Evolutionary conservation across 1,284 basidiomycete genomes (phyloP), one percentile per base, ranked within the genome.

Genomic region (Sanghuangporus weigelae): DNA sequence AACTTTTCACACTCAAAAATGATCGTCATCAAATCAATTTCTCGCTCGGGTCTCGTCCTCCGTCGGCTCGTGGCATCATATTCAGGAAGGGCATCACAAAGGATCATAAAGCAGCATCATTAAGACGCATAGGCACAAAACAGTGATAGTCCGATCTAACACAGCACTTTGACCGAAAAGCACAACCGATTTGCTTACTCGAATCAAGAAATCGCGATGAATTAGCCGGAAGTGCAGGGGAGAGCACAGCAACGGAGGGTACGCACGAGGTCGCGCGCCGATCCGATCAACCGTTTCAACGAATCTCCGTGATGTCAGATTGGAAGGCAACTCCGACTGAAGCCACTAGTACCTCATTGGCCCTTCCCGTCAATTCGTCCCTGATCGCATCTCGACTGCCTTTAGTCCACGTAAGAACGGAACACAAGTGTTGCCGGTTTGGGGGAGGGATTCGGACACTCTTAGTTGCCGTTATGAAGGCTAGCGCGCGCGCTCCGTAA

Each of bases 201-300:
- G 16, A 46, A 46, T n/a, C 21, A 7, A 16, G 12, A 46, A n/a
- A n/a, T 42, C 12, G 40, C 12, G n/a, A 42, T 42, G 40, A 42
- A n/a, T 11, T 12, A 3, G 40, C 4, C 26, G 40, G 40, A 42
- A 12, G 3, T n/a, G 8, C 10, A 46, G 16, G 44, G 16, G 44
- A 2, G 4, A 11, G 44, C 44, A 46, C 44, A 21, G 44, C 44
- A n/a, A n/a, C 21, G 12, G 44, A n/a, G 7, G 11, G 40, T 11
- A 8, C 6, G 40, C 51, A 26, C 53, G 26, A 16, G 53, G 31
- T 5, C 19, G 12, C 26, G 36, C 31, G 53, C 21, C 26, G 53
- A 54, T 54, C 53, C 53, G 53, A 54, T 54, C 53, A 54, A 8
- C 31, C 14, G 53, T 35, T 54, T 54, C 53, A 54, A 26, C n/a